Evolutionary conservation across 1,284 basidiomycete species (phyloP).

Genomic region (Schizophyllum commune): DNA sequence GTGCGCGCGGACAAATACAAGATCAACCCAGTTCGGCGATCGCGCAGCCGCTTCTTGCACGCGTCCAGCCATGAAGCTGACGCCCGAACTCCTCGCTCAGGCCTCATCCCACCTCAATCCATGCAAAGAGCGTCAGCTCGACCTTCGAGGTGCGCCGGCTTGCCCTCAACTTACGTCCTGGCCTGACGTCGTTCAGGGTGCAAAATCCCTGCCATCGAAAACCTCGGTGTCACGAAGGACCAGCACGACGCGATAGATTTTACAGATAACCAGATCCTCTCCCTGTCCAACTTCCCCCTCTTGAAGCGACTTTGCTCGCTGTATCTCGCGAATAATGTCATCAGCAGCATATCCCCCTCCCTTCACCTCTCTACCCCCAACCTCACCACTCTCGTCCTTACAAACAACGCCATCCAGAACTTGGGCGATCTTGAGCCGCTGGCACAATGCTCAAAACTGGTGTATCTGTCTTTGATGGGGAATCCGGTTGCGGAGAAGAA

Average conservation of each 20-base stretch:
- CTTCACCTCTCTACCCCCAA: constrained; percentile 81
- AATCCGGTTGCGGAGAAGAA: constrained; percentile 91
- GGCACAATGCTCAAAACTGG: constrained; percentile 69
- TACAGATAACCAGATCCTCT: constrained; percentile 91
- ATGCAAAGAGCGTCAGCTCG: constrained; percentile 90
- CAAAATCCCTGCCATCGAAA: constrained; percentile 98
- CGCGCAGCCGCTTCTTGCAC: too few species aligned
- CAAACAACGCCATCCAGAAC: constrained; percentile 68
- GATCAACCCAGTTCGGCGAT: too few species aligned
- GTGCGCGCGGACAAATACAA: too few species aligned
- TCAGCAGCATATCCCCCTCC: constrained; percentile 75
- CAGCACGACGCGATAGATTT: constrained; percentile 93
- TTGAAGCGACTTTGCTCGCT: constrained; percentile 75
- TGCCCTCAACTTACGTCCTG: constrained; percentile 15
- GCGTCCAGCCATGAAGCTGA: constrained; percentile 72
- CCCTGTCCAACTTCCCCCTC: constrained; percentile 82
- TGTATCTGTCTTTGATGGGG: constrained; percentile 81
- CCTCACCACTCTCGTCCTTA: constrained; percentile 72
- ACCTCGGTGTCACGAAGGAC: constrained; percentile 95
- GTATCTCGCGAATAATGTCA: constrained; percentile 82
- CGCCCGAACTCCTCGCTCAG: constrained; percentile 81
- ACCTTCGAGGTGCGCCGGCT: constrained; percentile 73
- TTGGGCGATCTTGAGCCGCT: constrained; percentile 84
- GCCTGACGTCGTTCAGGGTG: constrained; percentile 56
- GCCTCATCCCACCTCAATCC: constrained; percentile 79